These are phyloP conservation scores for Camillea tinctor DNA, from an alignment of 2,329 filamentous ascomycete species.

Conservation along the genomic window DNA sequence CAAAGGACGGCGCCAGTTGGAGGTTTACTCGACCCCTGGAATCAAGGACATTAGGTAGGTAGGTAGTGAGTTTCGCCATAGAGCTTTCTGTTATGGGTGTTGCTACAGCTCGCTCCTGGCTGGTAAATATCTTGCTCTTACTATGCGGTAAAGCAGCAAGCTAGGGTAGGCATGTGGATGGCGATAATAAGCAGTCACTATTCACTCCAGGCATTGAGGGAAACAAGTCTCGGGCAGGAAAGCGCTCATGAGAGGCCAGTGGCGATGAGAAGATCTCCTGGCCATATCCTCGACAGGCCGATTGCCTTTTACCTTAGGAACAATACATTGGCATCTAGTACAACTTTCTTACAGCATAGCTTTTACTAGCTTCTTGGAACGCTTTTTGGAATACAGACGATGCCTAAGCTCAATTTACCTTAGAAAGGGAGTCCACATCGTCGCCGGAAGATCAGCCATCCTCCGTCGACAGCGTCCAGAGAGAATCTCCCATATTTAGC, in stretches of 20 bases:
- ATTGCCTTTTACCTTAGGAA: constrained; percentile 11
- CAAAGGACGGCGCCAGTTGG: constrained; percentile 78
- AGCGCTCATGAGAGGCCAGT: neutral
- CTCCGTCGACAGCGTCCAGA: constrained; percentile 18
- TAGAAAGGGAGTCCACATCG: constrained; percentile 43
- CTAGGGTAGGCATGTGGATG: neutral
- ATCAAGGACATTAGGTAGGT: constrained; percentile 69
- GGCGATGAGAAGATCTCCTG: constrained; percentile 10
- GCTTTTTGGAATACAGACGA: constrained; percentile 40
- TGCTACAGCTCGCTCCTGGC: neutral
- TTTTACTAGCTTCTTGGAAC: constrained; percentile 32
- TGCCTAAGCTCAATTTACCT: constrained; percentile 44
- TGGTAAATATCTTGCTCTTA: neutral
- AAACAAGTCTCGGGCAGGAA: neutral
- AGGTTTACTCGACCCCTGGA: constrained; percentile 75
- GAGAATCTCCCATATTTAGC: constrained; percentile 28
- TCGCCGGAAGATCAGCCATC: constrained; percentile 35
- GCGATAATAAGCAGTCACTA: neutral
- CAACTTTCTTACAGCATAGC: constrained; percentile 29
- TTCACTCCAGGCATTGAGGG: neutral
- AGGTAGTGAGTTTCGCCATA: neutral
- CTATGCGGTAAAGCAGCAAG: neutral
- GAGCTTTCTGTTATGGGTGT: neutral
- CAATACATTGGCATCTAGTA: constrained; percentile 21
- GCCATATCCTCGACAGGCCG: constrained; percentile 1